phyloP scores from a whole-genome alignment of 2,329 filamentous ascomycete species.

The Ceratocystis colombiana region DNA sequence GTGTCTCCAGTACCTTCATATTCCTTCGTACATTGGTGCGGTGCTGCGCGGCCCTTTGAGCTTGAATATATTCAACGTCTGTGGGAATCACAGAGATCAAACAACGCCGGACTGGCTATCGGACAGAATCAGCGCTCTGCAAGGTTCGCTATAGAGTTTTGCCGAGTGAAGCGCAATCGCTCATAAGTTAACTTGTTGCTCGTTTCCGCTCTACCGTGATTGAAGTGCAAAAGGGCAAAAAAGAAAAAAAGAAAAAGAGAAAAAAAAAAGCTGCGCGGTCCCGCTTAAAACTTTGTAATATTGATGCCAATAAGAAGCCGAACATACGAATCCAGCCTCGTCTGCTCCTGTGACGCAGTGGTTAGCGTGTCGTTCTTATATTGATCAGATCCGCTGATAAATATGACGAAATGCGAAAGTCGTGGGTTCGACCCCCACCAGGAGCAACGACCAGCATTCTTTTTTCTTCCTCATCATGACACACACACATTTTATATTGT shows the following conservation, averaged over 20 bases:
- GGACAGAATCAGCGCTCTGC: too few relatives aligned
- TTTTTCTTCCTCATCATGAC: neutral
- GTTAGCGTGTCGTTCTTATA: slow-evolving; percentile 28
- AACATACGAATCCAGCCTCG: slow-evolving; percentile 21
- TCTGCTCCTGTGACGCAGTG: slow-evolving; percentile 27
- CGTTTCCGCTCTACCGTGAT: too few relatives aligned
- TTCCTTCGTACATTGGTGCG: too few relatives aligned
- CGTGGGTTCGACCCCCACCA: slow-evolving; percentile 28
- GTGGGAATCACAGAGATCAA: too few relatives aligned
- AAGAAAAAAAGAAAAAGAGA: neutral
- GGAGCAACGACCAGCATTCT: slow-evolving; percentile 25
- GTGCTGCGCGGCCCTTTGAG: too few relatives aligned
- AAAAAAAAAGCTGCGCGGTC: neutral
- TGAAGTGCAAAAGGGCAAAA: neutral
- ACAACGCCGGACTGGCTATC: too few relatives aligned
- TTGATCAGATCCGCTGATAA: slow-evolving; percentile 25
- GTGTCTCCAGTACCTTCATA: too few relatives aligned
- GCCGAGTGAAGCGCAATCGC: too few relatives aligned
- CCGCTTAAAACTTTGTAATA: slow-evolving; percentile 6
- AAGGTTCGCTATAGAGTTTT: too few relatives aligned
- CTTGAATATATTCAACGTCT: too few relatives aligned
- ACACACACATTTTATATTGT: neutral
- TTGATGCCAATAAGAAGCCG: slow-evolving; percentile 15
- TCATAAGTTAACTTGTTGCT: too few relatives aligned
- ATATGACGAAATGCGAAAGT: slow-evolving; percentile 28